Percentiles rank a stretch among this genome's conserved stretches.
Conservation (phyloP, 805 yeast species). For the Candida nanaspora region DNA sequence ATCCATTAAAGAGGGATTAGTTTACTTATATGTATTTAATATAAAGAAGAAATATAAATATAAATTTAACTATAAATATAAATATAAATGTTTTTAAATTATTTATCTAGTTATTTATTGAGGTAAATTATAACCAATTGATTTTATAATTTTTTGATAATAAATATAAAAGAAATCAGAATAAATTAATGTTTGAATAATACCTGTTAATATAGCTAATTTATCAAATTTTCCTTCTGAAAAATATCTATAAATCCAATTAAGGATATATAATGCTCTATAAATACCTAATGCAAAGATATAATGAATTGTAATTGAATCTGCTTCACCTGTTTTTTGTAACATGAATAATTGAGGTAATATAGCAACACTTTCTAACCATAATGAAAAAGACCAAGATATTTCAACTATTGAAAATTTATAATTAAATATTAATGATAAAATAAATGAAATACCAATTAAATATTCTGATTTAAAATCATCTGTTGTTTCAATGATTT, state of each 20-base stretch:
- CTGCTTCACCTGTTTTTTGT: slow-evolving; percentile 84
- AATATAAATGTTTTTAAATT: too few relatives aligned
- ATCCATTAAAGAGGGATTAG: slow-evolving; percentile 83
- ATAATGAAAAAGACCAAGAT: slow-evolving; percentile 81
- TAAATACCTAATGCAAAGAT: slow-evolving; percentile 90
- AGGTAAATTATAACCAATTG: slow-evolving; percentile 61
- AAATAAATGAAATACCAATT: slow-evolving; percentile 50
- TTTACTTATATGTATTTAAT: neutral
- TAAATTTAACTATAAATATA: neutral
- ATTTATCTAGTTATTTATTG: slow-evolving; percentile 16
- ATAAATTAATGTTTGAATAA: slow-evolving; percentile 79
- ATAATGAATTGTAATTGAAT: slow-evolving; percentile 82
- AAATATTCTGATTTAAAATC: slow-evolving; percentile 72
- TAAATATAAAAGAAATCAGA: slow-evolving; percentile 95
- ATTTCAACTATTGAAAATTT: slow-evolving; percentile 56
- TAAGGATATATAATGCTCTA: slow-evolving; percentile 85
- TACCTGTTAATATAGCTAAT: slow-evolving; percentile 69
- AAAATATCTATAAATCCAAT: slow-evolving; percentile 86
- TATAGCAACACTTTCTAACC: slow-evolving; percentile 91
- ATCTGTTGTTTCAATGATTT: slow-evolving; percentile 55
- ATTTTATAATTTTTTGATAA: slow-evolving; percentile 74
- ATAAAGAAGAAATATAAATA: neutral
- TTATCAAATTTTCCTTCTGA: slow-evolving; percentile 59
- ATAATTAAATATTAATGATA: slow-evolving; percentile 57
- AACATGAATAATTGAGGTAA: slow-evolving; percentile 88